Conservation (phyloP, 2,329 filamentous ascomycete genomes). For the Bipolaris gigantea region DNA sequence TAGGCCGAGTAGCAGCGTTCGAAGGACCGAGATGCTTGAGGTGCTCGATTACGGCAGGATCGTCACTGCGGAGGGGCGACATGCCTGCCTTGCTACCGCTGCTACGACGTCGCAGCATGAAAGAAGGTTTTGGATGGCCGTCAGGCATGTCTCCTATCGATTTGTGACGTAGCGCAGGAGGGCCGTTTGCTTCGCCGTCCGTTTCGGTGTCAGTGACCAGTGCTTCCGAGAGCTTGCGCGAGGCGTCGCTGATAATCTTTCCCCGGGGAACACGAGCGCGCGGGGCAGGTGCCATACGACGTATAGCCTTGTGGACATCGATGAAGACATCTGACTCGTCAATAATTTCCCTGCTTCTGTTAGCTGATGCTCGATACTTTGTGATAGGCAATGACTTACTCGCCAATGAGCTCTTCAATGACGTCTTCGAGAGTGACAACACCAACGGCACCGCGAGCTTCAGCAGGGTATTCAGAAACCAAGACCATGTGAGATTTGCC, state of each 20-base stretch:
- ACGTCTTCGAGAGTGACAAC: slow-evolving; percentile 97
- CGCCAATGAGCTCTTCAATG: slow-evolving; percentile 97
- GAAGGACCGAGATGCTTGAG: slow-evolving; percentile 66
- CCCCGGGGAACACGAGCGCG: slow-evolving; percentile 68
- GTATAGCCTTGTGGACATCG: slow-evolving; percentile 96
- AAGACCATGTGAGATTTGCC: slow-evolving; percentile 99
- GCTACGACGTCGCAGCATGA: slow-evolving; percentile 51
- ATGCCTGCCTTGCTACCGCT: slow-evolving; percentile 44
- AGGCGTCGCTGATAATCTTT: slow-evolving; percentile 53
- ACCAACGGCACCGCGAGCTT: slow-evolving; percentile 84
- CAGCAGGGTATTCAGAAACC: slow-evolving; percentile 87
- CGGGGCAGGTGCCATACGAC: slow-evolving; percentile 82
- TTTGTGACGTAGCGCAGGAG: slow-evolving; percentile 22
- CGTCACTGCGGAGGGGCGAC: slow-evolving; percentile 52
- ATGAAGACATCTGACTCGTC: slow-evolving; percentile 98
- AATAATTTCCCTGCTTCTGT: slow-evolving; percentile 77
- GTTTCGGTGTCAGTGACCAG: slow-evolving; percentile 22
- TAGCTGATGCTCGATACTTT: neutral
- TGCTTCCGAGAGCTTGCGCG: slow-evolving; percentile 31
- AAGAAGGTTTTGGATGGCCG: slow-evolving; percentile 41
- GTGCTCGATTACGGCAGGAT: slow-evolving; percentile 61
- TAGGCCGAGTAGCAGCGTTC: slow-evolving; percentile 63
- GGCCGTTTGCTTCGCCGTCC: slow-evolving; percentile 22
- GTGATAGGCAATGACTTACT: slow-evolving; percentile 62
- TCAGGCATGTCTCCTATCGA: slow-evolving; percentile 39